Percentiles rank a stretch among this genome's conserved stretches.
These are phyloP conservation scores for Quercus alba DNA, from an alignment of 306 rosid genomes.

Conservation along the genomic window DNA sequence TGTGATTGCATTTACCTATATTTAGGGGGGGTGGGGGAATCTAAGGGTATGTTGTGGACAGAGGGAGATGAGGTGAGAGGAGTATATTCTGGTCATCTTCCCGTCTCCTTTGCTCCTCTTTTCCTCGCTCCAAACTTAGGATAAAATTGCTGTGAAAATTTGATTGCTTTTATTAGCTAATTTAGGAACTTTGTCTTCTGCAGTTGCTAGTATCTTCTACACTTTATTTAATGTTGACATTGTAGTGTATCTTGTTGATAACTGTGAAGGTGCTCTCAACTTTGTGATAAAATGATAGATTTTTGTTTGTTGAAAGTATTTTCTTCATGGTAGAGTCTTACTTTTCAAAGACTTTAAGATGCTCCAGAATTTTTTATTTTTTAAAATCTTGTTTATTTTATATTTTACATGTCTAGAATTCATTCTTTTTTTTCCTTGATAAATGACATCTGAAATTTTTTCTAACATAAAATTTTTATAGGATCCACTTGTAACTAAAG, in stretches of 20 bases:
- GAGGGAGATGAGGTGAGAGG: no score
- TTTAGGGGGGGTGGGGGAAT: no score
- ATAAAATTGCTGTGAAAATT: no score
- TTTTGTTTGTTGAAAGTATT: background rate
- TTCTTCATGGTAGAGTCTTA: background rate
- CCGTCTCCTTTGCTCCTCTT: no score
- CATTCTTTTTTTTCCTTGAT: background rate
- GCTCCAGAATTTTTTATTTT: background rate
- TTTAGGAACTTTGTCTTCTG: no score
- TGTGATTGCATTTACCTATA: no score
- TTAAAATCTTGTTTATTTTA: background rate
- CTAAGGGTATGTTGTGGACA: no score
- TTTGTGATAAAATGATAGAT: background rate
- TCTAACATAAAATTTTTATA: conserved; percentile 6
- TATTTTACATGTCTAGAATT: background rate
- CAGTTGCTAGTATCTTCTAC: no score
- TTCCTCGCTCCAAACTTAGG: no score
- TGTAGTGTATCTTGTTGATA: background rate
- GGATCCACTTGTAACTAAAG: conserved; percentile 41
- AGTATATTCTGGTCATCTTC: no score
- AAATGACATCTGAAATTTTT: background rate
- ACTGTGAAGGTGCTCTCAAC: background rate
- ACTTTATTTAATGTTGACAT: background rate
- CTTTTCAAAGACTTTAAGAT: background rate
- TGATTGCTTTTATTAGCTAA: no score